Evolutionary conservation across 2,329 filamentous ascomycete species (phyloP), one percentile per base, ranked within the genome.

Genomic region (Niveomyces coronatus): DNA sequence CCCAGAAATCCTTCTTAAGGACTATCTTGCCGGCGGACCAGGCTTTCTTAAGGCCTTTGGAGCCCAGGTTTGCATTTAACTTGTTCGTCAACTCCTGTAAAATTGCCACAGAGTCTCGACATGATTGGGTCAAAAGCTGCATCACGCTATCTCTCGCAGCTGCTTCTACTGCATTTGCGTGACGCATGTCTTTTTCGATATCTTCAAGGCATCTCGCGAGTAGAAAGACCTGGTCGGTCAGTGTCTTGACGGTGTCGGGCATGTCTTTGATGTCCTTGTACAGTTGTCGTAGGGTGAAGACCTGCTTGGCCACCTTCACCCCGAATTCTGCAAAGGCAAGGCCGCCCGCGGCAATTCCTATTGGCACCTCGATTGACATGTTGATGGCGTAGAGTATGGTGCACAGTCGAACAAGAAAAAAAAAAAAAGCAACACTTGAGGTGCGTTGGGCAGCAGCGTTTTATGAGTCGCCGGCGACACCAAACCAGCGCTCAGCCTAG

Each of bases 321-420:
- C n/a, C n/a, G n/a, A n/a, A n/a, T n/a, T n/a, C 34, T 4, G 22
- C 34, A 22, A 36, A 36, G 17, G 34, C 34, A 16, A 36, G 4
- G 8, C 34, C 34, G 5, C 23, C 23, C 3, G 34, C 34, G 20
- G 29, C 34, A 17, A 36, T 17, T 3, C 34, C 34, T 20, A 36
- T n/a, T n/a, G n/a, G n/a, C n/a, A n/a, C n/a, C n/a, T n/a, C n/a
- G n/a, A n/a, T n/a, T n/a, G n/a, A n/a, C n/a, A n/a, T n/a, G n/a
- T n/a, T n/a, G n/a, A n/a, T n/a, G n/a, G n/a, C n/a, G n/a, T n/a
- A n/a, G n/a, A n/a, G n/a, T n/a, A n/a, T n/a, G n/a, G n/a, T n/a
- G n/a, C n/a, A n/a, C n/a, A n/a, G n/a, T n/a, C n/a, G n/a, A n/a
- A n/a, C n/a, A n/a, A n/a, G n/a, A n/a, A n/a, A n/a, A n/a, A n/a